These are phyloP conservation scores for Babesia bigemina DNA, from an alignment of 169 alveolate genomes.

Conservation along the genomic window DNA sequence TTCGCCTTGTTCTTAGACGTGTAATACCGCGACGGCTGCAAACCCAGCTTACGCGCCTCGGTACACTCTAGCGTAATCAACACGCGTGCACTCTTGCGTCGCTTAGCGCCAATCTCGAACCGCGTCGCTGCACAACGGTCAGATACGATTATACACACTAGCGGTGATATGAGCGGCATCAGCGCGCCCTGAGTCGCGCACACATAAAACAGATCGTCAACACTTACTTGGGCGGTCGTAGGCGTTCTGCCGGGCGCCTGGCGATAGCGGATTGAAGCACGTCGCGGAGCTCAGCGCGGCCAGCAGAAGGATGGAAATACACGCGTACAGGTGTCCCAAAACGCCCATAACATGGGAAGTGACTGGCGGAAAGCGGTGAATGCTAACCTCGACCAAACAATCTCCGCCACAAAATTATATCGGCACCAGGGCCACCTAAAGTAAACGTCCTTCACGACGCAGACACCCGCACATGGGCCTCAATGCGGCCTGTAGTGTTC, in stretches of 20 bases:
- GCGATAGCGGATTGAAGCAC: background rate
- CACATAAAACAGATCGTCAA: background rate
- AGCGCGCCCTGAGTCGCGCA: background rate
- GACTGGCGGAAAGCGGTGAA: too few species aligned
- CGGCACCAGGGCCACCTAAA: too few species aligned
- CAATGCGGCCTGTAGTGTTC: too few species aligned
- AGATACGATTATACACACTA: background rate
- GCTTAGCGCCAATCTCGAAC: constrained; percentile 10
- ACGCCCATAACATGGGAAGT: too few species aligned
- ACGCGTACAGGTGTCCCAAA: too few species aligned
- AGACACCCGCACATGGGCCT: too few species aligned
- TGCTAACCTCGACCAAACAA: too few species aligned
- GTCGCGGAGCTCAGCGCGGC: background rate
- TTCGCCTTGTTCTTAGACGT: constrained; percentile 78
- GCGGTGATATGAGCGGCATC: background rate
- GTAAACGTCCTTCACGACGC: too few species aligned
- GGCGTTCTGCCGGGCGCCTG: background rate
- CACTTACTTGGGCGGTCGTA: background rate
- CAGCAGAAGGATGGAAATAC: background rate
- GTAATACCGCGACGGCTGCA: constrained; percentile 77
- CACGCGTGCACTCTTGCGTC: constrained; percentile 68
- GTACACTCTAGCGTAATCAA: constrained; percentile 77
- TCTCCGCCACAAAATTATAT: too few species aligned
- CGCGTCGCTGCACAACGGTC: constrained; percentile 5
- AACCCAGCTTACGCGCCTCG: constrained; percentile 75